phyloP scores from a whole-genome alignment of 2,329 filamentous ascomycete species.

The Aspergillus nomiae region DNA sequence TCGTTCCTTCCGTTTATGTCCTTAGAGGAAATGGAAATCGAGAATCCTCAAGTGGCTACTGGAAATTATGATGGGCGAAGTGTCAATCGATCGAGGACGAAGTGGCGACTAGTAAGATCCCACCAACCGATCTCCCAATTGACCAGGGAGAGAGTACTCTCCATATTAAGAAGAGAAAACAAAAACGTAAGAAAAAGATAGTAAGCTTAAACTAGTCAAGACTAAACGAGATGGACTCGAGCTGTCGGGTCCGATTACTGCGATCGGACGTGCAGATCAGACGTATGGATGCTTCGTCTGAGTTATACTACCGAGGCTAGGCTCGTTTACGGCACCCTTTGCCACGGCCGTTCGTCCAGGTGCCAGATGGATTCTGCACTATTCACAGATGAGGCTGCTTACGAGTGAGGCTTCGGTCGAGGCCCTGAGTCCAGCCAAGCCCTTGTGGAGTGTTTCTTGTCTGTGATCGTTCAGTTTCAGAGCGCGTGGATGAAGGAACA shows the following conservation, averaged over 20 bases:
- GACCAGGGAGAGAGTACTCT: background rate
- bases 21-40: background rate
- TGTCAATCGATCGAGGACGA: background rate
- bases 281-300: background rate
- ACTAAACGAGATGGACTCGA: background rate
- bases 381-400: too few species aligned
- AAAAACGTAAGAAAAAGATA: background rate
- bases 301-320: background rate
- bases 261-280: background rate
- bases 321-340: background rate
- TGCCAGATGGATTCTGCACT: background rate
- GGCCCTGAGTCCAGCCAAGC: background rate
- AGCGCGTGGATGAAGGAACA: background rate
- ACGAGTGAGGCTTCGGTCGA: background rate
- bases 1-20: too few species aligned
- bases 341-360: background rate
- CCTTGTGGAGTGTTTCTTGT: background rate
- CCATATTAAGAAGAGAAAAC: too few species aligned
- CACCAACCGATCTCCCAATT: background rate
- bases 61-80: too few species aligned
- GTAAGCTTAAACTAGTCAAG: background rate
- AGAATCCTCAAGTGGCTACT: too few species aligned
- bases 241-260: background rate
- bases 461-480: background rate
- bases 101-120: background rate